These are phyloP conservation scores for Daldinia caldariorum DNA, from an alignment of 495 filamentous ascomycete genomes.

Conservation along the genomic window DNA sequence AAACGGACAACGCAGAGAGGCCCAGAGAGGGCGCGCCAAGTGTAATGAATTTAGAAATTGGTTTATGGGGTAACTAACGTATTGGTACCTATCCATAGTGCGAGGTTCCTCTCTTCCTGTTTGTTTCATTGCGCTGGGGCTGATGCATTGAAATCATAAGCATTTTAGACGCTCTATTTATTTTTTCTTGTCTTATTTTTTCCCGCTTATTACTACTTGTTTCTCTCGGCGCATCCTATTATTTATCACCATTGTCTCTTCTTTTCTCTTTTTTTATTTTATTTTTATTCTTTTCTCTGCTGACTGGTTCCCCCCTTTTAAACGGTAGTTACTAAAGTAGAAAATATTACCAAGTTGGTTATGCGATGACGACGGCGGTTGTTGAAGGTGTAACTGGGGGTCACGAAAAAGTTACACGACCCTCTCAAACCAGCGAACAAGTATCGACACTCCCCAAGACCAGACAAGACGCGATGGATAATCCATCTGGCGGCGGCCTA, in stretches of 20 bases:
- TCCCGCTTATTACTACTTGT: neutral
- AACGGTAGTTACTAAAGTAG: neutral
- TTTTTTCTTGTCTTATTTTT: conserved; percentile 9
- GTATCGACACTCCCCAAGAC: conserved; percentile 37
- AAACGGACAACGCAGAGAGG: neutral
- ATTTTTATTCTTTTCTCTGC: neutral
- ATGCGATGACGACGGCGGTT: conserved; percentile 29
- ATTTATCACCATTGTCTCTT: neutral
- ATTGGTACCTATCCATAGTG: neutral
- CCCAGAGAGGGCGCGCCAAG: neutral
- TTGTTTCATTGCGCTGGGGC: conserved; percentile 20
- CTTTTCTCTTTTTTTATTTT: neutral
- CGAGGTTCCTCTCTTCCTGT: neutral
- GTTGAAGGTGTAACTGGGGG: conserved; percentile 15
- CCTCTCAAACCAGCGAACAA: conserved; percentile 25
- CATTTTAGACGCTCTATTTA: conserved; percentile 10
- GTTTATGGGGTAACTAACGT: neutral
- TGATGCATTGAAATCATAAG: conserved; percentile 17
- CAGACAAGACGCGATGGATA: conserved; percentile 33
- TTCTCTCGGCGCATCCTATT: conserved; percentile 3
- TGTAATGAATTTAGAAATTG: neutral
- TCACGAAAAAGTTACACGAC: conserved; percentile 34
- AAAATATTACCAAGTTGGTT: neutral
- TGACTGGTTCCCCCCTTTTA: neutral
- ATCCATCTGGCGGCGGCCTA: neutral